Conservation (phyloP, 495 filamentous ascomycete species). For the Parathielavia appendiculata region DNA sequence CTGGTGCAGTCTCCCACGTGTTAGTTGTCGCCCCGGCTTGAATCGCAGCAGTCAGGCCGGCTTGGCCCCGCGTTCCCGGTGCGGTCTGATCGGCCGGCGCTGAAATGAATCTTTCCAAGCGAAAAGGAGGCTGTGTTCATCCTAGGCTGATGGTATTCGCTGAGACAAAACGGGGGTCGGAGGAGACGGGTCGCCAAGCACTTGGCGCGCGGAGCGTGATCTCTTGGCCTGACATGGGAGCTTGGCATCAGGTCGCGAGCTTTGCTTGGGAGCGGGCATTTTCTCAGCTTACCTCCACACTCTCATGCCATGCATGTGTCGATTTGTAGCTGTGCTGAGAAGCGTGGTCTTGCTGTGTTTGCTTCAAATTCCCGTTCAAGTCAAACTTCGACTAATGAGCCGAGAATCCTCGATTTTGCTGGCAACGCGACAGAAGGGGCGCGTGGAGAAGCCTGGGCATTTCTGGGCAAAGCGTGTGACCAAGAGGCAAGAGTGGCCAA, state of each 20-base stretch:
- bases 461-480: constrained; percentile 24
- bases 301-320: no score
- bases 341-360: no score
- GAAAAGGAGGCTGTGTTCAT: constrained; percentile 16
- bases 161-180: constrained; percentile 14
- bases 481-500: constrained; percentile 27
- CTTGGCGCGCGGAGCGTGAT: constrained; percentile 21
- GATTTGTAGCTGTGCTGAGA: no score
- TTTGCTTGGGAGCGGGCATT: not conserved
- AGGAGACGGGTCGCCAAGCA: constrained; percentile 19
- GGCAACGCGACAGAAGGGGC: not conserved
- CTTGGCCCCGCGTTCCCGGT: not conserved
- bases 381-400: not conserved
- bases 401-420: constrained; percentile 13
- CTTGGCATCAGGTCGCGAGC: constrained; percentile 12
- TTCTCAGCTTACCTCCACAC: no score
- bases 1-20: constrained; percentile 1
- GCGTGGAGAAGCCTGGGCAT: constrained; percentile 4
- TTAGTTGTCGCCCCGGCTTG: not conserved
- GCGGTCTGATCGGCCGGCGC: not conserved
- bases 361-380: no score
- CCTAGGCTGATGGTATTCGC: constrained; percentile 17
- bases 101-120: constrained; percentile 6
- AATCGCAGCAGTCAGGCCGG: not conserved
- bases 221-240: constrained; percentile 11